Percentiles rank a stretch among this genome's conserved stretches.
Evolutionary conservation across 202 grass and related monocot species (phyloP).

Genomic region (Setaria italica): DNA sequence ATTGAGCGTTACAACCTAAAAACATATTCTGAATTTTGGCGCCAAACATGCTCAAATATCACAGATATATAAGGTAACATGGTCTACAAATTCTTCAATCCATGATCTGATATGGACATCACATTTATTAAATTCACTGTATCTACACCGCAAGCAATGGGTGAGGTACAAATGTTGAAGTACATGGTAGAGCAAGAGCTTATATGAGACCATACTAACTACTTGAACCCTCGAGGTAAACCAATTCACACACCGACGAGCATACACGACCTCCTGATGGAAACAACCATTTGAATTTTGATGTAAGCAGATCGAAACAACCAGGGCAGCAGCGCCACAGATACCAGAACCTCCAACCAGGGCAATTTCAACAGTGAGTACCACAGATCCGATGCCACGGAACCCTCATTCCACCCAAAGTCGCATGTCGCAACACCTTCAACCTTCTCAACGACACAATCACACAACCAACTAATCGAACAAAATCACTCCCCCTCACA

Average conservation of each 20-base stretch:
- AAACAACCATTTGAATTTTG: background rate
- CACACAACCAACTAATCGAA: background rate
- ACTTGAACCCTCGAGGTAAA: background rate
- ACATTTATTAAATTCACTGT: background rate
- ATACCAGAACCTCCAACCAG: background rate
- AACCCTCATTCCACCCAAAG: background rate
- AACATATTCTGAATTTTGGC: background rate
- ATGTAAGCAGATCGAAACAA: conserved; percentile 21
- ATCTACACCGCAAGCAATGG: background rate
- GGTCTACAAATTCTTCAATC: background rate
- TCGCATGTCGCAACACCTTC: background rate
- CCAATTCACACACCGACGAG: background rate
- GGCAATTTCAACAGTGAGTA: conserved; percentile 10
- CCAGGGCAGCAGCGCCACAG: conserved; percentile 1
- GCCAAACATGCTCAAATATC: background rate
- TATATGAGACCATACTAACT: background rate
- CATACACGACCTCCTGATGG: background rate
- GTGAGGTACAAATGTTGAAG: background rate
- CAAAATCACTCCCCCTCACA: background rate
- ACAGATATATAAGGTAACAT: background rate
- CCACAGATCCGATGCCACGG: conserved; percentile 30
- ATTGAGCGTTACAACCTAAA: background rate
- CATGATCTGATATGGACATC: background rate
- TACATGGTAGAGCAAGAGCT: background rate
- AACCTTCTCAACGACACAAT: background rate